Evolutionary conservation across 2,329 filamentous ascomycete genomes (phyloP).

Genomic region (Trichocomaceae sp.): DNA sequence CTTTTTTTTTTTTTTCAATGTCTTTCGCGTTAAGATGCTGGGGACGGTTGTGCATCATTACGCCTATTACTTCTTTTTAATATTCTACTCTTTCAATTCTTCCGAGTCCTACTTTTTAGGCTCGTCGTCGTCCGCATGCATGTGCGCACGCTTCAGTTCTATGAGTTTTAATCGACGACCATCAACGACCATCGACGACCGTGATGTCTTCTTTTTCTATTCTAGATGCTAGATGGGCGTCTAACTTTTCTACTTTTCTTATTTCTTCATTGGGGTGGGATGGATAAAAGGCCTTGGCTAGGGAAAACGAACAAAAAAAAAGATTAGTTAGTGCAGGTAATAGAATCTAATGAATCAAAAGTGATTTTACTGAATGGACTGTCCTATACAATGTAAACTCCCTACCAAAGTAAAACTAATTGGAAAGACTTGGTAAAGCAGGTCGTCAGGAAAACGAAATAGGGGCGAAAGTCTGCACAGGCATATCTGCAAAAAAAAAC

Average conservation of each 20-base stretch:
- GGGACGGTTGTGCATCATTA: not conserved
- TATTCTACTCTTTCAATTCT: conserved; percentile 2
- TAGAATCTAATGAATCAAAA: not conserved
- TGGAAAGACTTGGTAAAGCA: not conserved
- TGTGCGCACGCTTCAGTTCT: not conserved
- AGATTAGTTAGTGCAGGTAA: not conserved
- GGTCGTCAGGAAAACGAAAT: not conserved
- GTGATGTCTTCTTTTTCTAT: not conserved
- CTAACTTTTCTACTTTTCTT: not conserved
- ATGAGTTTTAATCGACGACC: not conserved
- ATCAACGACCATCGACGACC: not conserved
- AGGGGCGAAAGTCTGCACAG: not conserved
- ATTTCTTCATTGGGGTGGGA: not conserved
- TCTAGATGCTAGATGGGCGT: conserved; percentile 6
- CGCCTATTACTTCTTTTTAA: not conserved
- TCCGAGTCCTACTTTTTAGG: not conserved
- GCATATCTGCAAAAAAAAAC: not conserved
- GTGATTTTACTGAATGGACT: not conserved
- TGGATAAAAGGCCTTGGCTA: not conserved
- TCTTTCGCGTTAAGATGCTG: not conserved
- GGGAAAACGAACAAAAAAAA: not conserved
- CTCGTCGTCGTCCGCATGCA: not conserved
- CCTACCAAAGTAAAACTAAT: not conserved
- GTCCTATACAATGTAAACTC: not conserved
- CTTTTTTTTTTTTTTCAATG: not conserved